Conservation (phyloP, 495 filamentous ascomycete species). For the Acidiella bohemica region DNA sequence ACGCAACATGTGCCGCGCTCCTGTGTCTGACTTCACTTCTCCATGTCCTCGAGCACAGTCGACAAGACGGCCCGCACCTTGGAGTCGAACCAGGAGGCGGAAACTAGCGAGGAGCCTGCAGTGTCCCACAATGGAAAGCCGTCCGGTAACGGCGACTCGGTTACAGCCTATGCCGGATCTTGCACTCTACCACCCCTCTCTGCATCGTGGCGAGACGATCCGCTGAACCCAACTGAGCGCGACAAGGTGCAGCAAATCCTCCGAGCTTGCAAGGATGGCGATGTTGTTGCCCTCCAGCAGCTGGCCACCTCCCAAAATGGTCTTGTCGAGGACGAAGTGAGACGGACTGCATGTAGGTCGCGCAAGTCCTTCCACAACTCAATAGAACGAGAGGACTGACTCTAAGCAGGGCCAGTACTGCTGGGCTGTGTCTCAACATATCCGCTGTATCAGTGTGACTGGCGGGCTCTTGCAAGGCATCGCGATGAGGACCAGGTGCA, state of each 20-base stretch:
- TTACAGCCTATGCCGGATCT: background rate
- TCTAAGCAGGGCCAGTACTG: conserved; percentile 57
- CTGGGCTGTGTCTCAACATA: too few species aligned
- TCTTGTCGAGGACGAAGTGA: conserved; percentile 65
- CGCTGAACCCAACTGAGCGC: conserved; percentile 8
- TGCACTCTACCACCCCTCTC: conserved; percentile 2
- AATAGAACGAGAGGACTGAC: background rate
- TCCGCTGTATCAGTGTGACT: too few species aligned
- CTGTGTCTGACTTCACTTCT: background rate
- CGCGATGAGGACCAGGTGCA: conserved; percentile 78
- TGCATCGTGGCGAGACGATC: conserved; percentile 28
- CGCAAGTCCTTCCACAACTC: too few species aligned
- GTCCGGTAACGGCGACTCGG: background rate
- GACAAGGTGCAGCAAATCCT: conserved; percentile 34
- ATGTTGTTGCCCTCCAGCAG: conserved; percentile 47
- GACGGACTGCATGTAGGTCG: conserved; percentile 73
- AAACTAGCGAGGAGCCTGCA: too few species aligned
- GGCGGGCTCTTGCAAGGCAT: too few species aligned
- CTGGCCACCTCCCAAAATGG: conserved; percentile 64
- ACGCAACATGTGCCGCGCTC: too few species aligned
- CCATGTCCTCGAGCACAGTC: background rate
- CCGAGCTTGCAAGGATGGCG: conserved; percentile 49
- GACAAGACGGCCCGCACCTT: background rate
- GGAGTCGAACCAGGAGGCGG: background rate
- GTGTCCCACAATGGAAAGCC: background rate